Evolutionary conservation across 306 rosid genomes (phyloP), one percentile per base, ranked within the genome.

Genomic region (Medicago ruthenica): DNA sequence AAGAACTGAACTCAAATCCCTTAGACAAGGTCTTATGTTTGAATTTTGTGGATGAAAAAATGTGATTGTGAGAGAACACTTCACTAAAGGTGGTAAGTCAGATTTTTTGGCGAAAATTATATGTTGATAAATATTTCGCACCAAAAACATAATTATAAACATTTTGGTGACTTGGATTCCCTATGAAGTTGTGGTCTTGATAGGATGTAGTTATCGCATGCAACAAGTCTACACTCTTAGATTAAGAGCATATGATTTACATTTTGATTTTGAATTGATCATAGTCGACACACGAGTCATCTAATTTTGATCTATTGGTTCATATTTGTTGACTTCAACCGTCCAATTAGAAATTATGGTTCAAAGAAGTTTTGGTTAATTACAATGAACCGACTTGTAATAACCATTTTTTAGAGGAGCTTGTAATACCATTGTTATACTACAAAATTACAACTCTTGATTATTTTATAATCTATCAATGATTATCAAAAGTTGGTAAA

Each of bases 281-380:
- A 8, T 54, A 18, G 0, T 3, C 3, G 6, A 9, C 5, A 0
- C 6, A 55, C 5, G 37, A 34, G 37, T 34, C 37, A 3, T 34
- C 37, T 34, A 34, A 8, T 20, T 9, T 55, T 55, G 2, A 18
- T 55, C 31, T 9, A 55, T 8, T 1, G 13, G 1, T 55, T 1
- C 2, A 17, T 18, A 2, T 18, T 18, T 55, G 2, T 4, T 1
- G 10, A 54, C 4, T 55, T 8, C 50, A 70, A 14, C 76, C 85
- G 5, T 83, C 41, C 70, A 54, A 58, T 66, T 79, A 4, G 1
- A 34, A 5, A 34, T 34, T 34, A 34, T 34, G 37, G 37, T 34
- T 34, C 37, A 34, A 34, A 34, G 4, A 34, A 34, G 7, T 34
- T 34, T 34, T 34, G 37, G 37, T 34, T 27, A 27, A 27, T 27